Evolutionary conservation across 352 stramenopile species (phyloP).

Genomic region (Thraustotheca clavata): DNA sequence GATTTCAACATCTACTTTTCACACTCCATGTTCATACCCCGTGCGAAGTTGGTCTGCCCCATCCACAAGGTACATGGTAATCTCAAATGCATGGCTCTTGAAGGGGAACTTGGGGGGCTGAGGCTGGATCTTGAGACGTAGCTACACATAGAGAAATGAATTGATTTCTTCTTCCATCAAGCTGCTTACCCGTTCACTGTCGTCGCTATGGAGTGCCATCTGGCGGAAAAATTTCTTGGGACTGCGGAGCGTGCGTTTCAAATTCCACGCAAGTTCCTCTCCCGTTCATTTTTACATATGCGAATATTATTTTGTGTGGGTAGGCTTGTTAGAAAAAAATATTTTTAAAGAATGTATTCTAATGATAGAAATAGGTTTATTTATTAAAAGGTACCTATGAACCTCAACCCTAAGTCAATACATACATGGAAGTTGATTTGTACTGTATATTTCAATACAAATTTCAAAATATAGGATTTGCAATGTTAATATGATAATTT

Average conservation of each 20-base stretch:
- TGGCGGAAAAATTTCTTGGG: background rate
- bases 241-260: background rate
- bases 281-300: background rate
- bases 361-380: no score
- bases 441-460: no score
- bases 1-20: background rate
- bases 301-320: background rate
- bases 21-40: constrained; percentile 28
- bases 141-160: constrained; percentile 22
- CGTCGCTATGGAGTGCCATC: background rate
- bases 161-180: background rate
- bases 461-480: no score
- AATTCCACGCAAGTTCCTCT: constrained; percentile 5
- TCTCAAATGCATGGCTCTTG: constrained; percentile 75
- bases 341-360: no score
- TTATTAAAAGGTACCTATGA: no score
- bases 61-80: constrained; percentile 83
- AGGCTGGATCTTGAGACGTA: constrained; percentile 78
- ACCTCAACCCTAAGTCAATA: no score
- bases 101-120: constrained; percentile 80
- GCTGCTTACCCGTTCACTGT: background rate
- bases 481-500: no score
- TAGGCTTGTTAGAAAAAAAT: no score
- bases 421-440: no score
- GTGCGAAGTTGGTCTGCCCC: constrained; percentile 69